phyloP scores from a whole-genome alignment of 2,329 filamentous ascomycete genomes.

The Coleophoma crateriformis region DNA sequence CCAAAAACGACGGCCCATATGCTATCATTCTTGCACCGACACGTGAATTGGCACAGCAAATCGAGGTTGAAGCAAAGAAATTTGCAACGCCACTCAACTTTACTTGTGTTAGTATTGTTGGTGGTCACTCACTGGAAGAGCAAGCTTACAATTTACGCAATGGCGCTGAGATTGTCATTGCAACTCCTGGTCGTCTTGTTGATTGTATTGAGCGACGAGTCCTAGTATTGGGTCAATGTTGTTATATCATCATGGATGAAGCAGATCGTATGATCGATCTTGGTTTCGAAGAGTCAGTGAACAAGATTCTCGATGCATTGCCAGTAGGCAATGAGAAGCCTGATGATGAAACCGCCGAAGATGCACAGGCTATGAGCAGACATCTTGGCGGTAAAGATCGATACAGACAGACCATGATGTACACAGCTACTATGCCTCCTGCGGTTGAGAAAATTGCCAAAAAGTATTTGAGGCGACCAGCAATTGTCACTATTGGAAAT shows the following conservation, averaged over 20 bases:
- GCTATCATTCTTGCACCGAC: constrained; percentile 96
- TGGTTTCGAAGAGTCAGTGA: constrained; percentile 95
- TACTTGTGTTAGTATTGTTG: constrained; percentile 94
- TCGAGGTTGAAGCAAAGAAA: constrained; percentile 88
- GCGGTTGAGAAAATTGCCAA: constrained; percentile 93
- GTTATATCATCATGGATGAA: constrained; percentile 99
- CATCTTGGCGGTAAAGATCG: constrained; percentile 70
- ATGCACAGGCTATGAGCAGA: constrained; percentile 76
- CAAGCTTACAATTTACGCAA: constrained; percentile 86
- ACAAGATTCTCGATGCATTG: constrained; percentile 92
- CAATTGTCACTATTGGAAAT: constrained; percentile 92
- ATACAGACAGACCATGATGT: constrained; percentile 99
- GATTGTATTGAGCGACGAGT: constrained; percentile 94
- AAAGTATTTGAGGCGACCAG: constrained; percentile 89
- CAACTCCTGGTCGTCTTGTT: constrained; percentile 93
- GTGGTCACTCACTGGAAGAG: constrained; percentile 91
- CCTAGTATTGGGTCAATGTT: constrained; percentile 90
- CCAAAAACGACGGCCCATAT: constrained; percentile 93
- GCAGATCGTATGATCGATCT: constrained; percentile 99
- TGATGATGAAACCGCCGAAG: constrained; percentile 85
- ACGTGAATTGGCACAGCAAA: constrained; percentile 95
- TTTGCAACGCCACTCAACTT: constrained; percentile 89
- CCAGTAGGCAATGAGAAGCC: constrained; percentile 93
- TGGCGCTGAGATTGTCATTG: constrained; percentile 95
- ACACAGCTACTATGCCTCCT: constrained; percentile 95